Evolutionary conservation across 2,329 filamentous ascomycete species (phyloP).

Genomic region (Tolypocladium tropicale): DNA sequence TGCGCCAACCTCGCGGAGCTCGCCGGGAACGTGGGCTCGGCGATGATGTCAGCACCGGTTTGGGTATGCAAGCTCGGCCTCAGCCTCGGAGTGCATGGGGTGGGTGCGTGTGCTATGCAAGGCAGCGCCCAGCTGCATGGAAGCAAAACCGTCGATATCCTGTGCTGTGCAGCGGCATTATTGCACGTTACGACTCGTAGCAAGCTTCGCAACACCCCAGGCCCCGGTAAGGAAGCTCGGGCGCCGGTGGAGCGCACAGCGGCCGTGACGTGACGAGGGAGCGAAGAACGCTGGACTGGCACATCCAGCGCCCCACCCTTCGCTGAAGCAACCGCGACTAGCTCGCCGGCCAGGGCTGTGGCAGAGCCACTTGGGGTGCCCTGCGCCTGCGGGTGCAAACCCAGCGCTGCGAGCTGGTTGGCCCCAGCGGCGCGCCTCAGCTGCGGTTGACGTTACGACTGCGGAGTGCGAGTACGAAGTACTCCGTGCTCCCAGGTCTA

Average conservation of each 20-base stretch:
- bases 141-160: not conserved
- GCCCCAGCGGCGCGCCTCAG: too few species aligned
- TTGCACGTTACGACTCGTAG: not conserved
- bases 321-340: slow-evolving; percentile 4
- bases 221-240: not conserved
- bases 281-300: not conserved
- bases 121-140: not conserved
- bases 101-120: not conserved
- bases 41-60: not conserved
- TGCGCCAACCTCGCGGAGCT: not conserved
- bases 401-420: not conserved
- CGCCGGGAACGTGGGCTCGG: not conserved
- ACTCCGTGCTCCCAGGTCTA: too few species aligned
- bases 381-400: not conserved
- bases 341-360: not conserved
- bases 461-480: too few species aligned
- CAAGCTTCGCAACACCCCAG: not conserved
- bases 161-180: not conserved
- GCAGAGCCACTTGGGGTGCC: not conserved
- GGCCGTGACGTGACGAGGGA: not conserved
- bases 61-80: not conserved
- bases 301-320: slow-evolving; percentile 2
- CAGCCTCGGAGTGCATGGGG: not conserved
- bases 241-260: not conserved
- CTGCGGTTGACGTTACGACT: not conserved